A percentile compares a stretch with the other conserved stretches of the same genome.
phyloP scores from a whole-genome alignment of 148 eudicot species.

The Oxyria digyna region DNA sequence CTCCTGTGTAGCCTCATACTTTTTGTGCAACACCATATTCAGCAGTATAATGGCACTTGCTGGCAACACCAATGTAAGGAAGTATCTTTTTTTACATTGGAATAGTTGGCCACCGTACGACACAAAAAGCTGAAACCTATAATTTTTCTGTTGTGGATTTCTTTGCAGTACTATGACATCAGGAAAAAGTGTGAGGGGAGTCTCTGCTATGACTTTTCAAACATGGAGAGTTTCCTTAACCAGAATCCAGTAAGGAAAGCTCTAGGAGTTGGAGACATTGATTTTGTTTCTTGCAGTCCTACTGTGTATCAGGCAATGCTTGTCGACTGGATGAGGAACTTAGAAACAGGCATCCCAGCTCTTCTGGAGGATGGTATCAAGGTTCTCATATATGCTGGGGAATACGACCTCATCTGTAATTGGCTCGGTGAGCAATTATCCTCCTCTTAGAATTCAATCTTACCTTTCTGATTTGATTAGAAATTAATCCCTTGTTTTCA shows the following conservation, averaged over 20 bases:
- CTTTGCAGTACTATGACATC: slow-evolving; percentile 74
- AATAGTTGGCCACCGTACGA: not conserved
- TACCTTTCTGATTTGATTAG: not conserved
- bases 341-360: slow-evolving; percentile 78
- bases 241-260: slow-evolving; percentile 50
- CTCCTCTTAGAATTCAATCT: not conserved
- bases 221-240: slow-evolving; percentile 55
- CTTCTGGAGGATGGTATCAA: slow-evolving; percentile 80
- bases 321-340: slow-evolving; percentile 90
- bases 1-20: slow-evolving; percentile 63
- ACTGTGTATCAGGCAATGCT: slow-evolving; percentile 80
- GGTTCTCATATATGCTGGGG: slow-evolving; percentile 87
- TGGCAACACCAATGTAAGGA: slow-evolving; percentile 60
- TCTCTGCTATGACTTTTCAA: slow-evolving; percentile 89
- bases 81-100: not conserved
- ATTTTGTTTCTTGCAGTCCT: slow-evolving; percentile 81
- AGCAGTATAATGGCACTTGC: slow-evolving; percentile 39
- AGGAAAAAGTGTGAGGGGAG: slow-evolving; percentile 82
- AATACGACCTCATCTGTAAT: slow-evolving; percentile 91
- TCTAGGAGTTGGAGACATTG: slow-evolving; percentile 72
- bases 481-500: not conserved
- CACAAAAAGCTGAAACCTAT: not conserved
- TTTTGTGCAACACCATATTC: slow-evolving; percentile 64
- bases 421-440: slow-evolving; percentile 81
- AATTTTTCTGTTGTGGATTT: not conserved